Conservation (phyloP, 1,284 basidiomycete species). For the Ustilago loliicola region DNA sequence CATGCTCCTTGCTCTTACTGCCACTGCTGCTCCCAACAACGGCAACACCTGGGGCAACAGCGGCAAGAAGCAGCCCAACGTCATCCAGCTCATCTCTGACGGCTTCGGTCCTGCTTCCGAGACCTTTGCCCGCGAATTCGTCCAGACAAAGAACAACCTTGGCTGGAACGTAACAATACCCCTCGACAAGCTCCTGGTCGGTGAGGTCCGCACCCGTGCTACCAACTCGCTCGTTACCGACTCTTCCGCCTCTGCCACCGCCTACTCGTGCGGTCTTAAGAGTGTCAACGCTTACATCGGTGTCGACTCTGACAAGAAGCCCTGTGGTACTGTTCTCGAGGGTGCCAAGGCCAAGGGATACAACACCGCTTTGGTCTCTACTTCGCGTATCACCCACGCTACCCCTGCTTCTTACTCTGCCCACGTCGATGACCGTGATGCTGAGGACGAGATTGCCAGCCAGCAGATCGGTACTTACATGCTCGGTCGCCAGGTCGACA, state of each 20-base stretch:
- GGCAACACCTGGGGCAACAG: constrained; percentile 20
- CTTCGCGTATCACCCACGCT: constrained; percentile 69
- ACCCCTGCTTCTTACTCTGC: constrained; percentile 67
- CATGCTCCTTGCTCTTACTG: constrained; percentile 41
- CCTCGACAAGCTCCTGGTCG: constrained; percentile 66
- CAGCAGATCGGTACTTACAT: constrained; percentile 67
- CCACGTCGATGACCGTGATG: constrained; percentile 68
- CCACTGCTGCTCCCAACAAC: constrained; percentile 42
- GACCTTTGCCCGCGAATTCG: constrained; percentile 66
- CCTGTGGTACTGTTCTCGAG: constrained; percentile 69
- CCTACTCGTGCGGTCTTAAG: constrained; percentile 68
- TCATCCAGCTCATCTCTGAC: constrained; percentile 64
- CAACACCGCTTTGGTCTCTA: constrained; percentile 67
- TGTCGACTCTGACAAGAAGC: constrained; percentile 66
- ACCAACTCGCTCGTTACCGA: constrained; percentile 69
- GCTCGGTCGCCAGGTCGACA: constrained; percentile 64
- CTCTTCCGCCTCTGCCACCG: constrained; percentile 69
- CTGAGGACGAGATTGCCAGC: constrained; percentile 67
- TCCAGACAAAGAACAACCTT: constrained; percentile 52
- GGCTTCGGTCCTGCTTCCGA: constrained; percentile 70
- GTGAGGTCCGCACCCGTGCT: constrained; percentile 66
- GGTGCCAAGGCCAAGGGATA: constrained; percentile 68
- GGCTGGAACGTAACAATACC: constrained; percentile 59
- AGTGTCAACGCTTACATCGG: constrained; percentile 68
- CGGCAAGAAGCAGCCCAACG: constrained; percentile 43